Conservation (phyloP, 352 stramenopile species). For the Globisporangium spiculum region DNA sequence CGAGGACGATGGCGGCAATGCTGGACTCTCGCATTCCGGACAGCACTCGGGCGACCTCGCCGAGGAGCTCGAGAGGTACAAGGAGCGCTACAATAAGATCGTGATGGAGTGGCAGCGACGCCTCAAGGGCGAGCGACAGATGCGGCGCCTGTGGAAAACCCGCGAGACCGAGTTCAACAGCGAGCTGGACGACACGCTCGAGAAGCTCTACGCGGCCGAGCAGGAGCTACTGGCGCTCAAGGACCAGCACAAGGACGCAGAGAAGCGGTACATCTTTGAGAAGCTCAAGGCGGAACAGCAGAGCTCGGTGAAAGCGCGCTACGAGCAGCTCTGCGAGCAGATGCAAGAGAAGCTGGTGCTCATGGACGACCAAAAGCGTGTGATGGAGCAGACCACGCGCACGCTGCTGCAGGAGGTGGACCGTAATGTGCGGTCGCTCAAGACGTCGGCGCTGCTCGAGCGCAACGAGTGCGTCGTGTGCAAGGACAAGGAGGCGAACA, state of each 20-base stretch:
- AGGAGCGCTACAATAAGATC: slow-evolving; percentile 79
- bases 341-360: slow-evolving; percentile 67
- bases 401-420: slow-evolving; percentile 72
- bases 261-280: slow-evolving; percentile 73
- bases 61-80: slow-evolving; percentile 71
- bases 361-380: slow-evolving; percentile 67
- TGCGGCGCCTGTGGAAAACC: slow-evolving; percentile 77
- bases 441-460: slow-evolving; percentile 57
- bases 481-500: slow-evolving; percentile 70
- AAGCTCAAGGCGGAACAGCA: slow-evolving; percentile 72
- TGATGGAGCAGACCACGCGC: slow-evolving; percentile 78
- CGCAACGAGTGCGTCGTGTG: slow-evolving; percentile 79
- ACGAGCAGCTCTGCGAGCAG: slow-evolving; percentile 73
- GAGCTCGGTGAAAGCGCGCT: slow-evolving; percentile 67
- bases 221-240: slow-evolving; percentile 35
- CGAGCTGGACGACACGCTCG: slow-evolving; percentile 59
- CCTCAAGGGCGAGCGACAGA: slow-evolving; percentile 72
- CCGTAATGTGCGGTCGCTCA: slow-evolving; percentile 65
- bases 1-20: slow-evolving; percentile 23
- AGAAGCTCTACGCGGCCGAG: slow-evolving; percentile 48
- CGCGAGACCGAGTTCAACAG: slow-evolving; percentile 70
- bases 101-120: slow-evolving; percentile 76
- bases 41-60: slow-evolving; percentile 26
- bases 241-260: slow-evolving; percentile 53
- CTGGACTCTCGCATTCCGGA: neutral